Conservation (phyloP, 78 protist genomes). For the Guillardia theta region DNA sequence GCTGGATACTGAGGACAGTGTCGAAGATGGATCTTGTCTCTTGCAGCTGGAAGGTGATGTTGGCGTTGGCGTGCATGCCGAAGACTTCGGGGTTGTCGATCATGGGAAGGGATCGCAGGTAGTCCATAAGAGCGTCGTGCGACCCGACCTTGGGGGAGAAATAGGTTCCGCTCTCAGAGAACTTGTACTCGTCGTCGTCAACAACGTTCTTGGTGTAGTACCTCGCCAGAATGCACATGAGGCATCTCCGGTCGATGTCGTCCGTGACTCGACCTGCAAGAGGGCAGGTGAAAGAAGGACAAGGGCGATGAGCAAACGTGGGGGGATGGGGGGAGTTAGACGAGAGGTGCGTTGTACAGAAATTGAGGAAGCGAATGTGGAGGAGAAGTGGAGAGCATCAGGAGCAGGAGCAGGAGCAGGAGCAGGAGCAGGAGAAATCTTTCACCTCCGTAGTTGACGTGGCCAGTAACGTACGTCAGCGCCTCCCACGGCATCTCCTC, state of each 20-base stretch:
- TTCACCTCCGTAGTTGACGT: conserved; percentile 37
- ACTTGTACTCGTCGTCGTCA: not conserved
- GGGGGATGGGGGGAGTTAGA: not conserved
- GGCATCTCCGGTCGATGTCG: conserved; percentile 36
- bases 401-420: not conserved
- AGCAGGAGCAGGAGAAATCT: not conserved
- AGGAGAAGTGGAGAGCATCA: not conserved
- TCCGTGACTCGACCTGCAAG: conserved; percentile 75
- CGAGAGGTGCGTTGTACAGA: not conserved
- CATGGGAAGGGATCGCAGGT: conserved; percentile 20
- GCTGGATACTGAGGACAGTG: conserved; percentile 60
- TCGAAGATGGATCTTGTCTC: conserved; percentile 37
- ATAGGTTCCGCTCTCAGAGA: not conserved
- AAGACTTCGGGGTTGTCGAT: conserved; percentile 54
- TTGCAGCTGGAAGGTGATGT: conserved; percentile 56
- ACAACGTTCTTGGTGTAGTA: conserved; percentile 12
- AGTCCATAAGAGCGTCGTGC: not conserved
- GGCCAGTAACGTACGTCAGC: conserved; percentile 13
- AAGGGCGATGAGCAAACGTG: conserved; percentile 26
- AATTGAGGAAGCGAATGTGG: not conserved
- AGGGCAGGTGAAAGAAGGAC: not conserved
- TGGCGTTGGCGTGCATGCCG: conserved; percentile 74
- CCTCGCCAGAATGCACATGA: not conserved
- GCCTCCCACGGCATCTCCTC: conserved; percentile 49
- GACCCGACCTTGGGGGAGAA: not conserved